Base-by-base conservation (phyloP, 345 rosid genomes). In the Syzygium jambos region DNA sequence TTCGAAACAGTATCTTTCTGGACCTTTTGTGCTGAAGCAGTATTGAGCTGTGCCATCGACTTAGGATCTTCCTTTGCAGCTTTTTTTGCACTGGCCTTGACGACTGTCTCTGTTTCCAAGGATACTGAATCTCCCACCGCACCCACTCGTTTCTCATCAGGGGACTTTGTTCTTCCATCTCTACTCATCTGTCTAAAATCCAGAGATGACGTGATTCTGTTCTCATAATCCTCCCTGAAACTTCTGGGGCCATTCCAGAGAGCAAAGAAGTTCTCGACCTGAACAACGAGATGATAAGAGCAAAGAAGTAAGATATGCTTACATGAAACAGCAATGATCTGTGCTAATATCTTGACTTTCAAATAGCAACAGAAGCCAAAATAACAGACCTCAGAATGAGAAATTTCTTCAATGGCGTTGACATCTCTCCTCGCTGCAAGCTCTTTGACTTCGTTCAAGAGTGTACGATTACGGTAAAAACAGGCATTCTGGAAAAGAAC, bases 151-250 rank as follows among this genome's bases (percentile, higher is more conserved):
- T 91, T 90, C 89, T 94, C 95, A 82, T 90, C 95, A 30, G 92
- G 92, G 89, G 90, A 91, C 90, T 93, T 94, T 9, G 94, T 93
- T 80, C 95, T 94, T 78, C 96, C 99, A 94, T 98, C 99, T 84
- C 85, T 90, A 88, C 94, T 93, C 91, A 95, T 30, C 88, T 92
- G 93, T 41, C 93, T 92, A 53, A 82, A 85, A 85, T 96, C 95
- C 88, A 95, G 90, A 23, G 99, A 98, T 78, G 85, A 55, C 88
- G 93, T 82, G n/a, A 95, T 89, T 90, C 98, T 90, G 85, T 93
- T 95, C 91, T 92, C 91, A 30, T 96, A 98, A 87, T 96, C 96
- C 78, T 98, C 99, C 94, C 99, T 92, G 90, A 95, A 93, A 78
- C 93, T 92, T 91, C 93, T 93, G 87, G 91, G 89, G 23, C 89